phyloP scores from a whole-genome alignment of 257 asterid species.

The Solanum chmielewskii region DNA sequence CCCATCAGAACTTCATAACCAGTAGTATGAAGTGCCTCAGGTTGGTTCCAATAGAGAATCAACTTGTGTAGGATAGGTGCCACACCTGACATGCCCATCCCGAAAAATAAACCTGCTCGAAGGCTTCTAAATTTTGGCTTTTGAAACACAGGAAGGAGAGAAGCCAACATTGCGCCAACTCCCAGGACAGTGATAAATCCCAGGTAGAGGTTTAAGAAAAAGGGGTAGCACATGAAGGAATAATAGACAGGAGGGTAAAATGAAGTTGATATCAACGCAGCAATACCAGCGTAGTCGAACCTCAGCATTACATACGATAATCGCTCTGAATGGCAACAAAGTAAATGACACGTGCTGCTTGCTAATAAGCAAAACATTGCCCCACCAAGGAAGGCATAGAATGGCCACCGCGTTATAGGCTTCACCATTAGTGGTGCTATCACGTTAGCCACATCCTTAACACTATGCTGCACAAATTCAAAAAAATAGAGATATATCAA shows the following conservation, averaged over 20 bases:
- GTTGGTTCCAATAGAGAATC: constrained; percentile 67
- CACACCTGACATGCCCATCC: constrained; percentile 83
- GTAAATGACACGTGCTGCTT: constrained; percentile 84
- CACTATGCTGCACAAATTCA: constrained; percentile 35
- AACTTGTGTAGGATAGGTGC: constrained; percentile 82
- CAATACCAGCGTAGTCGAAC: constrained; percentile 91
- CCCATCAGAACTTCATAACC: constrained; percentile 86
- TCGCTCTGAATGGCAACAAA: constrained; percentile 79
- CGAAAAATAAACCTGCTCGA: constrained; percentile 74
- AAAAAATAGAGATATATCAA: background rate
- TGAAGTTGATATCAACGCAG: constrained; percentile 84
- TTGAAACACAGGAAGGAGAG: constrained; percentile 79
- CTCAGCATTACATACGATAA: constrained; percentile 77
- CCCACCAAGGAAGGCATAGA: constrained; percentile 82
- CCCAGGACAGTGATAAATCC: constrained; percentile 81
- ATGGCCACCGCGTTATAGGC: constrained; percentile 97
- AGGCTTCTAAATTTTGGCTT: constrained; percentile 61
- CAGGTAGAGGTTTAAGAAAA: constrained; percentile 70
- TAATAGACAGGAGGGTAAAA: constrained; percentile 92
- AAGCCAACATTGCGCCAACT: constrained; percentile 52
- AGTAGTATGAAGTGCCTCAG: constrained; percentile 77
- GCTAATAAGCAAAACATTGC: constrained; percentile 96
- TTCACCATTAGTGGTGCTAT: constrained; percentile 54
- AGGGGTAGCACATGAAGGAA: constrained; percentile 89
- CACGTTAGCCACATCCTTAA: constrained; percentile 65